These are phyloP conservation scores for Epichloe bromicola DNA, from an alignment of 2,329 filamentous ascomycete genomes.

Conservation along the genomic window DNA sequence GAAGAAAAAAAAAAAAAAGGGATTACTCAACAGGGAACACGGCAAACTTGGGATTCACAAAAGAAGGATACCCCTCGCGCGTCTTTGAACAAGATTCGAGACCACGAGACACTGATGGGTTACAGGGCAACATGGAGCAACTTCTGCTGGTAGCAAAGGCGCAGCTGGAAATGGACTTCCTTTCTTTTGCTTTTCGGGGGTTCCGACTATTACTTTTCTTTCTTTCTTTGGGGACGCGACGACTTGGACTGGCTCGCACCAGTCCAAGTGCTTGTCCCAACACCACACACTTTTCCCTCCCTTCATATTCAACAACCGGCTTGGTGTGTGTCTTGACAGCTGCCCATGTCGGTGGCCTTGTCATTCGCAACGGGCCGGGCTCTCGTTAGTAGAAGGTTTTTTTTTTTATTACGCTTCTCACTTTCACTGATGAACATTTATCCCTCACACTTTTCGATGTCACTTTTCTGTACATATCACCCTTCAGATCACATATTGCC, in stretches of 20 bases:
- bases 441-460: too few species aligned
- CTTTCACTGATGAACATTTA: too few species aligned
- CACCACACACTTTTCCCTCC: not conserved
- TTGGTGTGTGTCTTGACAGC: not conserved
- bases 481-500: too few species aligned
- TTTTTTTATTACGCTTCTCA: too few species aligned
- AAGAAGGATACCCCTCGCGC: constrained; percentile 4
- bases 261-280: not conserved
- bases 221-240: not conserved
- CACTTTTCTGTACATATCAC: too few species aligned
- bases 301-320: not conserved
- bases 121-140: not conserved
- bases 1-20: not conserved
- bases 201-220: not conserved
- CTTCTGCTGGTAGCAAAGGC: constrained; percentile 1
- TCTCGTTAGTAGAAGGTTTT: not conserved
- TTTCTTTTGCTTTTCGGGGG: not conserved
- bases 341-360: not conserved
- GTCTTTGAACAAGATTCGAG: not conserved
- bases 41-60: not conserved
- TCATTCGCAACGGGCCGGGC: not conserved
- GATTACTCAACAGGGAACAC: not conserved
- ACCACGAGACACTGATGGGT: not conserved
- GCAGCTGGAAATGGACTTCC: not conserved
- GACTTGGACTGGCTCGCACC: not conserved